These are phyloP conservation scores for Diplosphaera chodatii DNA, from an alignment of 139 green algal species.

Conservation along the genomic window DNA sequence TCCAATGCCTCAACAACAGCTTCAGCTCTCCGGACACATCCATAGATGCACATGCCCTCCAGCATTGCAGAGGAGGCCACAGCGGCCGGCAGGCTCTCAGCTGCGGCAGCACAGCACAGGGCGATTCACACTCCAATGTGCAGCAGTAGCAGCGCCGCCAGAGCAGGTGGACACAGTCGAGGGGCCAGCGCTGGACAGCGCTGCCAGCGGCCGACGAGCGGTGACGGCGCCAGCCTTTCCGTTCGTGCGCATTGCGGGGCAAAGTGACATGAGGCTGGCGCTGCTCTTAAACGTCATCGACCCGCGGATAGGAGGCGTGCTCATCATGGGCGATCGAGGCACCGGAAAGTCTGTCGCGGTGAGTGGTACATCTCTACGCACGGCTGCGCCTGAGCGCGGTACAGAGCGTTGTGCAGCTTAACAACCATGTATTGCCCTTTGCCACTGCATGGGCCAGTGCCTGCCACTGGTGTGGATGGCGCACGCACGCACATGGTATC, in stretches of 20 bases:
- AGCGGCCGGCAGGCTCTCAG: background rate
- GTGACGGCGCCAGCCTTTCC: constrained; percentile 54
- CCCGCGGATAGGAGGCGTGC: constrained; percentile 77
- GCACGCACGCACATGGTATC: too few species aligned
- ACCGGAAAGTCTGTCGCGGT: constrained; percentile 78
- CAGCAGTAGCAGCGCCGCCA: background rate
- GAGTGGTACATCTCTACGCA: background rate
- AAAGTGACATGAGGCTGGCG: constrained; percentile 91
- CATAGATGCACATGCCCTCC: too few species aligned
- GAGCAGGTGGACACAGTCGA: background rate
- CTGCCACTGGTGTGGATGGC: too few species aligned
- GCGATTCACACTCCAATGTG: background rate
- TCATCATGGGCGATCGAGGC: constrained; percentile 92
- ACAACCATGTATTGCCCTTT: too few species aligned
- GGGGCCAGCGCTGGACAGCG: background rate
- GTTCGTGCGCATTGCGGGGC: constrained; percentile 78
- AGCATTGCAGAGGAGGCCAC: background rate
- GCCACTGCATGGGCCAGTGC: too few species aligned
- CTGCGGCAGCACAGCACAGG: background rate
- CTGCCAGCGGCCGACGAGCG: background rate
- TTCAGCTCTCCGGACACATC: too few species aligned
- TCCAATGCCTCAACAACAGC: background rate
- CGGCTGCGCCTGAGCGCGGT: too few species aligned
- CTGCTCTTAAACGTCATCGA: constrained; percentile 89
- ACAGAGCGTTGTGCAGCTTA: too few species aligned